Conservation (phyloP, 225 moss, liverwort and hornwort genomes). For the Physcomitrium patens region DNA sequence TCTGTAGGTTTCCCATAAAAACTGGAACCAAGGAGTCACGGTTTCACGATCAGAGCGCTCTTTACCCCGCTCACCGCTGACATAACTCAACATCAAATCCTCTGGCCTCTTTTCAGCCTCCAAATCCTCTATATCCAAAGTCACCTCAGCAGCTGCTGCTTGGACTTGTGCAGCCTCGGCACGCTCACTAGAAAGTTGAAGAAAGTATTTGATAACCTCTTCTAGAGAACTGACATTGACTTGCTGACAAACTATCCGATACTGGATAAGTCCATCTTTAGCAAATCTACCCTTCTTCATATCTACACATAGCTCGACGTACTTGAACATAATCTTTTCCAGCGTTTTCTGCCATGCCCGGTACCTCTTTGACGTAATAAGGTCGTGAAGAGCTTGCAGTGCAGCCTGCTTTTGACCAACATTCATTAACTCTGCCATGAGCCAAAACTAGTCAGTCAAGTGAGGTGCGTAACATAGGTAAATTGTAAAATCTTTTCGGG, state of each 20-base stretch:
- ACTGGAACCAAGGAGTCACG: conserved; percentile 97
- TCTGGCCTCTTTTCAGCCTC: conserved; percentile 97
- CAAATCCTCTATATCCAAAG: conserved; percentile 88
- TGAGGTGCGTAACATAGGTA: neutral
- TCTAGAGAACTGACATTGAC: conserved; percentile 92
- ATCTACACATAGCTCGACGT: conserved; percentile 95
- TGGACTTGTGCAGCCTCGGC: conserved; percentile 90
- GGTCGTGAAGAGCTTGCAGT: conserved; percentile 90
- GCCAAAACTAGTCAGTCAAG: conserved; percentile 24
- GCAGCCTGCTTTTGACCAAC: conserved; percentile 99
- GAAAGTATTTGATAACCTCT: conserved; percentile 95
- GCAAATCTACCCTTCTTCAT: conserved; percentile 99
- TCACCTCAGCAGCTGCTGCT: conserved; percentile 71
- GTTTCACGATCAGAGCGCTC: conserved; percentile 93
- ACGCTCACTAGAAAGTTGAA: conserved; percentile 94
- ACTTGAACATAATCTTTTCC: conserved; percentile 98
- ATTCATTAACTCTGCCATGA: conserved; percentile 91
- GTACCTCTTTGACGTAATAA: conserved; percentile 96
- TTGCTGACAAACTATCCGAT: conserved; percentile 97
- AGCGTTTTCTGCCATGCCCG: conserved; percentile 97
- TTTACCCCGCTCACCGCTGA: conserved; percentile 96
- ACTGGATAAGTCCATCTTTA: conserved; percentile 96
- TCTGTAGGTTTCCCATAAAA: conserved; percentile 95
- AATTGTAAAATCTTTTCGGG: too few relatives aligned
- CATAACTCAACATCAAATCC: conserved; percentile 98